Percentiles rank a stretch among this genome's conserved stretches.
Conservation (phyloP, 768 basidiomycete species). For the Boletellus ananiceps region DNA sequence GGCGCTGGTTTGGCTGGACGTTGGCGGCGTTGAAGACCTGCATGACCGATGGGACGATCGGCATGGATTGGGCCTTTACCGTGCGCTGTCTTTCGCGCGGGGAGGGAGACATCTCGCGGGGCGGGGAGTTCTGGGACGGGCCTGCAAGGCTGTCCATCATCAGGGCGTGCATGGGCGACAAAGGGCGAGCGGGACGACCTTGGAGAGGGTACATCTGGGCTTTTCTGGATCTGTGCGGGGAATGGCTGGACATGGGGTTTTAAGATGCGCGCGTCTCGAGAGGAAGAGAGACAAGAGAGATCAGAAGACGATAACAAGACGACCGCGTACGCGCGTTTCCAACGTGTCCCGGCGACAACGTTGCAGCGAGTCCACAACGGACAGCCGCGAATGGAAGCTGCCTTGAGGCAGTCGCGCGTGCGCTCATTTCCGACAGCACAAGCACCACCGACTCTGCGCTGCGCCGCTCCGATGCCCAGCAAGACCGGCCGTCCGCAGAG, state of each 20-base stretch:
- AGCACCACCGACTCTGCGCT: no score
- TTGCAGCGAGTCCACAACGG: no score
- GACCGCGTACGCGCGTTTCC: constrained; percentile 33
- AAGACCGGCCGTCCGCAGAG: no score
- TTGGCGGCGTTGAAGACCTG: constrained; percentile 40
- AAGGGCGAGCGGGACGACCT: no score
- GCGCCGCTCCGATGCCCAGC: no score
- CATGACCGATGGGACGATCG: constrained; percentile 53
- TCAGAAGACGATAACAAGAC: constrained; percentile 28
- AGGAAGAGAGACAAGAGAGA: constrained; percentile 28
- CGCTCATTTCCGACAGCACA: no score
- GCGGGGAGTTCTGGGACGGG: constrained; percentile 29
- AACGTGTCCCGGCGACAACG: no score
- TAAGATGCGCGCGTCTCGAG: constrained; percentile 11
- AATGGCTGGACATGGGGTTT: constrained; percentile 52
- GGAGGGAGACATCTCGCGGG: constrained; percentile 42
- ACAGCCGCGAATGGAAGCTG: constrained; percentile 51
- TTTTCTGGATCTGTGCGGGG: constrained; percentile 56
- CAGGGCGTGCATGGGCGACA: constrained; percentile 9
- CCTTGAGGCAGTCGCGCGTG: constrained; percentile 32
- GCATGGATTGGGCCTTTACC: constrained; percentile 57
- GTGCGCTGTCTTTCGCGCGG: constrained; percentile 48
- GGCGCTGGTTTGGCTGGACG: constrained; percentile 36
- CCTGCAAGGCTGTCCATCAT: constrained; percentile 3
- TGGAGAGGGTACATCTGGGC: constrained; percentile 39